Evolutionary conservation across 192 early-diverging fungal species (phyloP).

Genomic region (Dispira parvispora): DNA sequence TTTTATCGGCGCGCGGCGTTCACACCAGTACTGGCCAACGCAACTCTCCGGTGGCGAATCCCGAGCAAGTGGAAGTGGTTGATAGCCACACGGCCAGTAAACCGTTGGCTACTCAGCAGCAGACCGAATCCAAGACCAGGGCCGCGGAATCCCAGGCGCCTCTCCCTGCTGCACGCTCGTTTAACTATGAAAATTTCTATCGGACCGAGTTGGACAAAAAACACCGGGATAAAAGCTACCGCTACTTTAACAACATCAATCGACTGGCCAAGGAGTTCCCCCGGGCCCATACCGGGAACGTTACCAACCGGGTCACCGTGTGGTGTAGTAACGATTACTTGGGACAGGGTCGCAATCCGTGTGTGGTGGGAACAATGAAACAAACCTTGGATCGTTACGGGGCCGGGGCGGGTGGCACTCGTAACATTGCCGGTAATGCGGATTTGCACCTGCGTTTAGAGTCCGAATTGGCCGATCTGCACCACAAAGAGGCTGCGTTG

Average conservation of each 20-base stretch:
- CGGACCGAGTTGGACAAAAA: slow-evolving; percentile 80
- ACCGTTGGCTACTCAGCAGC: neutral
- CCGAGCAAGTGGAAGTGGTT: neutral
- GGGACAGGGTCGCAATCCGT: slow-evolving; percentile 83
- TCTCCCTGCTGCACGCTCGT: slow-evolving; percentile 27
- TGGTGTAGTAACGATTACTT: slow-evolving; percentile 99
- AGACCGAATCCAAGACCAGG: neutral
- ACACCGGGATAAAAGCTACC: slow-evolving; percentile 90
- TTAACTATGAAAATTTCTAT: slow-evolving; percentile 88
- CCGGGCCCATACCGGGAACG: slow-evolving; percentile 75
- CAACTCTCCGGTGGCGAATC: neutral
- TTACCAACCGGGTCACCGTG: slow-evolving; percentile 81
- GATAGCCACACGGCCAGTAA: too few species aligned
- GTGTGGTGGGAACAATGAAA: slow-evolving; percentile 84
- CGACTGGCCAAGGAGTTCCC: slow-evolving; percentile 85
- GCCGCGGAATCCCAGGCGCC: neutral
- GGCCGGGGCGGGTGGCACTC: slow-evolving; percentile 94
- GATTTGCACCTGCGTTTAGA: slow-evolving; percentile 87
- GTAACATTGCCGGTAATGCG: slow-evolving; percentile 98
- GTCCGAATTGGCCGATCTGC: slow-evolving; percentile 75
- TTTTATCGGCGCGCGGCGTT: neutral
- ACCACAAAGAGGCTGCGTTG: slow-evolving; percentile 78
- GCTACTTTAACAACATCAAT: slow-evolving; percentile 99
- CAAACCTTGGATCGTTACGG: slow-evolving; percentile 86
- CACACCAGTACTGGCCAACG: neutral